Percentiles rank a stretch among this genome's conserved stretches.
phyloP scores from a whole-genome alignment of 495 filamentous ascomycete genomes.

The Aspergillus bridgeri region DNA sequence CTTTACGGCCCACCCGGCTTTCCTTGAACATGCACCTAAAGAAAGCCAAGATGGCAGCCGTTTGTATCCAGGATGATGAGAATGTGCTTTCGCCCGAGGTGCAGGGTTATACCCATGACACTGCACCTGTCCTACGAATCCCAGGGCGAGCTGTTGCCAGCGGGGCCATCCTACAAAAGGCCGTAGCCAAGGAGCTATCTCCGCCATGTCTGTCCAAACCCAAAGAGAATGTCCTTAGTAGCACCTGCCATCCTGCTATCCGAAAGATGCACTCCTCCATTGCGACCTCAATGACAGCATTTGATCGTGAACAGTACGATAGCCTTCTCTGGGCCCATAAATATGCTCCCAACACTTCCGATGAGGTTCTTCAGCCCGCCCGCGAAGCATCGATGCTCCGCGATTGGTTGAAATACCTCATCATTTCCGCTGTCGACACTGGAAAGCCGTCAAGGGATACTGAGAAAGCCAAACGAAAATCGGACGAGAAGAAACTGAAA shows the following conservation, averaged over 20 bases:
- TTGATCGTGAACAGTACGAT: conserved; percentile 77
- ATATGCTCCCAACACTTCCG: conserved; percentile 69
- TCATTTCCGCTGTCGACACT: conserved; percentile 68
- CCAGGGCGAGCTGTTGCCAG: conserved; percentile 36
- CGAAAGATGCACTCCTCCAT: conserved; percentile 58
- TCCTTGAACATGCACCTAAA: conserved; percentile 18
- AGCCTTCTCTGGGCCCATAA: conserved; percentile 75
- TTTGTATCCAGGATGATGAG: conserved; percentile 33
- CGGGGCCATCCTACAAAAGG: conserved; percentile 29
- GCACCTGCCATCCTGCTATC: conserved; percentile 55
- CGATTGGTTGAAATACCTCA: conserved; percentile 79
- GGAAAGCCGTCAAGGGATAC: conserved; percentile 46
- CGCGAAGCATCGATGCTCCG: conserved; percentile 67
- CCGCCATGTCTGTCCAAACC: conserved; percentile 7
- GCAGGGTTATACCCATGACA: background rate
- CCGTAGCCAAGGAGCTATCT: conserved; percentile 35
- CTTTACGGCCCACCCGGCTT: background rate
- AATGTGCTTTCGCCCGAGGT: conserved; percentile 22
- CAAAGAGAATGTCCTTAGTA: conserved; percentile 6
- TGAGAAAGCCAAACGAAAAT: conserved; percentile 41
- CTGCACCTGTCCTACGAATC: conserved; percentile 22
- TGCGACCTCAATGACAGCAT: conserved; percentile 62
- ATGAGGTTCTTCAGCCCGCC: conserved; percentile 73
- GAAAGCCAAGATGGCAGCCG: conserved; percentile 36
- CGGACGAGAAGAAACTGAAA: conserved; percentile 50